Percentiles rank a stretch among this genome's conserved stretches.
Conservation (phyloP, 192 early-diverging fungal species). For the Borealophlyctis nickersoniae region DNA sequence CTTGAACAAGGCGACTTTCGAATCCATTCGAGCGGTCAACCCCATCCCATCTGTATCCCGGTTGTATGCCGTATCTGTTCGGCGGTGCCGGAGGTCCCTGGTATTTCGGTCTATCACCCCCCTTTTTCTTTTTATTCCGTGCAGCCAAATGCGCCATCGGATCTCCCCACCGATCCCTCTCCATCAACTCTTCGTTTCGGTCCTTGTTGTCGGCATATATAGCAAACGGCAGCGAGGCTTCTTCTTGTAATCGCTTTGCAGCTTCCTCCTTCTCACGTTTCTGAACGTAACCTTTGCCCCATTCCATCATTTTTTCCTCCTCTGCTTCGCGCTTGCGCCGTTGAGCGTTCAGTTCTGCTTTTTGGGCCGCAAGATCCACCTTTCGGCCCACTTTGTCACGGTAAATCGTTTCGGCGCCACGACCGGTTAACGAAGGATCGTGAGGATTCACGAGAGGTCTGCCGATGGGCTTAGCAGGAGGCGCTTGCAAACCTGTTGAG, state of each 20-base stretch:
- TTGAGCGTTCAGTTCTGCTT: conserved; percentile 29
- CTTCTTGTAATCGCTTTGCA: conserved; percentile 28
- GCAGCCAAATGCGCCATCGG: conserved; percentile 53
- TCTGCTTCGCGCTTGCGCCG: conserved; percentile 37
- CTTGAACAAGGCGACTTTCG: conserved; percentile 51
- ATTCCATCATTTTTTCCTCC: conserved; percentile 46
- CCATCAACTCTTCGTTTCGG: conserved; percentile 49
- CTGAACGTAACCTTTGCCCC: conserved; percentile 66
- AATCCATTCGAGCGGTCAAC: conserved; percentile 78
- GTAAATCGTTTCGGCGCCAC: conserved; percentile 56
- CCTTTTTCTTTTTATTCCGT: conserved; percentile 28
- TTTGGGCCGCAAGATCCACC: conserved; percentile 49
- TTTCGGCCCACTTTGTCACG: conserved; percentile 60
- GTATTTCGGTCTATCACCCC: conserved; percentile 34
- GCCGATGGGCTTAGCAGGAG: conserved; percentile 23
- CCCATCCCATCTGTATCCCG: conserved; percentile 78
- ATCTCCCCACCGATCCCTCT: conserved; percentile 64
- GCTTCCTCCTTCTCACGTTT: conserved; percentile 29
- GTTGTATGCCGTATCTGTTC: conserved; percentile 68
- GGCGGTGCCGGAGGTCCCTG: conserved; percentile 56
- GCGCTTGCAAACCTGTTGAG: conserved; percentile 26
- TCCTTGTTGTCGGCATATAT: conserved; percentile 45
- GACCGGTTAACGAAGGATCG: conserved; percentile 13
- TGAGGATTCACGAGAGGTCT: conserved; percentile 2
- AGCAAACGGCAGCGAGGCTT: conserved; percentile 39